phyloP scores from a whole-genome alignment of 1,284 basidiomycete genomes.

The Ganoderma meredithae region DNA sequence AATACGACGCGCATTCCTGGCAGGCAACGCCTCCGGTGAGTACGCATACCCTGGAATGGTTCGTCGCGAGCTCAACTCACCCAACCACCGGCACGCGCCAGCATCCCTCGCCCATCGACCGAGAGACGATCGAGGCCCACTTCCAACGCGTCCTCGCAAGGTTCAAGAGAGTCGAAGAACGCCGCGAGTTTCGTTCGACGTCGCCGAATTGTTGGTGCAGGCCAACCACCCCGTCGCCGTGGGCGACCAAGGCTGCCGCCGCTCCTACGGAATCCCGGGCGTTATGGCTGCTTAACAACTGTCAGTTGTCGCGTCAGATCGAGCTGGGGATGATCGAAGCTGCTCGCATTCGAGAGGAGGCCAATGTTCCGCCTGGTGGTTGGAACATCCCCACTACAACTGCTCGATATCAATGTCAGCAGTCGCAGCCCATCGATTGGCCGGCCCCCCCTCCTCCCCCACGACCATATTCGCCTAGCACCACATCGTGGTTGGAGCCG shows the following conservation, averaged over 20 bases:
- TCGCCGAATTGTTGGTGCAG: slow-evolving; percentile 3
- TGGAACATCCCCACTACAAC: neutral
- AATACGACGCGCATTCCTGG: neutral
- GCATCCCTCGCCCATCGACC: neutral
- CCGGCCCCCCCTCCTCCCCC: neutral
- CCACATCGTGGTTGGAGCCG: neutral
- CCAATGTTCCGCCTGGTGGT: neutral
- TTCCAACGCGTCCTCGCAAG: neutral
- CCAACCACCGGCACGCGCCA: neutral
- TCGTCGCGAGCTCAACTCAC: neutral
- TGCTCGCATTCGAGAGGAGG: neutral
- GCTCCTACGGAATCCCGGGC: neutral
- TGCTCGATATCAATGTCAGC: neutral
- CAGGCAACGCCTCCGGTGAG: neutral
- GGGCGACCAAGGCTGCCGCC: neutral
- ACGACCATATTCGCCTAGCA: neutral
- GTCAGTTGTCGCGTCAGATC: neutral
- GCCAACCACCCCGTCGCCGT: neutral
- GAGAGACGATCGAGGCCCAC: neutral
- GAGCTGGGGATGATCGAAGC: neutral
- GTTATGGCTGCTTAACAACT: slow-evolving; percentile 1
- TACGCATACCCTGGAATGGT: neutral
- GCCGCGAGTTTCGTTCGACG: neutral
- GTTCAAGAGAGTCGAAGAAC: neutral
- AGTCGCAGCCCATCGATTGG: neutral